Evolutionary conservation across 371 early-diverging fungal species (phyloP), one percentile per base, ranked within the genome.

Genomic region (Lichtheimia ramosa): DNA sequence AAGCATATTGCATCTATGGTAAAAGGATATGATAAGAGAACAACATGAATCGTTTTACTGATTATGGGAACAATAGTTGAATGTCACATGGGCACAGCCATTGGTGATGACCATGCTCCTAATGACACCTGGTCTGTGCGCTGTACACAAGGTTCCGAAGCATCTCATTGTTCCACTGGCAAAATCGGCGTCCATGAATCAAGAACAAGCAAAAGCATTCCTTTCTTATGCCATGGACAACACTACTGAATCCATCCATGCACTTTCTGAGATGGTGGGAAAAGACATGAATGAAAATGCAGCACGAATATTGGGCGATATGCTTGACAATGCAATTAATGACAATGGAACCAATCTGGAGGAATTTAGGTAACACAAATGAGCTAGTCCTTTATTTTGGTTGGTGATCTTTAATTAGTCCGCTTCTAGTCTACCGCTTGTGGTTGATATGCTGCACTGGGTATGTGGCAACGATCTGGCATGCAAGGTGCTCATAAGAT

Each of bases 391-490:
- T 34, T 34, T 2, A 34, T 34, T 34, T 34, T 34, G 34, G 34
- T 34, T 34, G 34, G 18, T 46, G 46, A 46, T 46, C 16, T 8
- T 6, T 18, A 5, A 46, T 46, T 13, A n/a, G 18, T 21, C 46
- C 21, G n/a, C 46, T 21, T 5, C 3, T 23, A 55, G 56, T 43
- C 2, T 21, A 7, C 25, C 43, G 12, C 15, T 55, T 8, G 43
- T 55, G 5, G 43, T 43, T 43, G 27, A 43, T 20, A 39, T 55
- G 5, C 41, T 55, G 15, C 16, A 15, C 0, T 43, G 14, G 21
- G 56, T 55, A 3, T 7, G 24, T 21, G n/a, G 13, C 14, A 55
- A 55, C 42, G 56, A 55, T 43, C 43, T 55, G 5, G 56, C 56
- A 10, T 55, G 56, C 23, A 55, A 43, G 24, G 43, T 55, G 5